These are phyloP conservation scores for Talaromyces atroroseus DNA, from an alignment of 2,329 filamentous ascomycete genomes.

Conservation along the genomic window DNA sequence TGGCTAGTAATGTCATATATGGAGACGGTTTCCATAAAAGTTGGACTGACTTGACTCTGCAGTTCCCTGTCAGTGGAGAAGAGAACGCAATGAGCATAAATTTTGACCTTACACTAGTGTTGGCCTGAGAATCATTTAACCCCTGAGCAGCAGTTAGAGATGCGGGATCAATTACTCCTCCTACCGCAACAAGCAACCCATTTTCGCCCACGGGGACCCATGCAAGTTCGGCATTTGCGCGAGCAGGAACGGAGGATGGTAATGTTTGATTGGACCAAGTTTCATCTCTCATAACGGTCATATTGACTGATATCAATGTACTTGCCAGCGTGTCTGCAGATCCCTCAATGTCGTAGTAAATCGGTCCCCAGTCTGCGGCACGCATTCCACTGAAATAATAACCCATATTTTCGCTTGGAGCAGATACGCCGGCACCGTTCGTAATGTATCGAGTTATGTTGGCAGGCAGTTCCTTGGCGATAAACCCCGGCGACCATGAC, in stretches of 20 bases:
- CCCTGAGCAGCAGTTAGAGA: conserved; percentile 12
- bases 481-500: conserved; percentile 43
- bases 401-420: conserved; percentile 64
- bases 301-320: conserved; percentile 57
- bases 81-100: background rate
- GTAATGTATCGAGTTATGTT: conserved; percentile 58
- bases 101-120: conserved; percentile 18
- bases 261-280: conserved; percentile 56
- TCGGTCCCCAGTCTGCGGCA: conserved; percentile 46
- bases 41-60: conserved; percentile 22
- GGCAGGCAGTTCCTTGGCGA: conserved; percentile 36
- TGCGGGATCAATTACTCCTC: conserved; percentile 30
- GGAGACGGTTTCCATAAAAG: conserved; percentile 34
- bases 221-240: conserved; percentile 61
- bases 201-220: conserved; percentile 48
- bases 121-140: conserved; percentile 13
- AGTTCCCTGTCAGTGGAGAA: background rate
- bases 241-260: conserved; percentile 45
- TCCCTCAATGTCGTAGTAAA: conserved; percentile 35
- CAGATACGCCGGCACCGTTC: conserved; percentile 58
- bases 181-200: conserved; percentile 36
- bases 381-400: conserved; percentile 66
- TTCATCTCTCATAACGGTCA: conserved; percentile 47
- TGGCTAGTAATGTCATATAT: conserved; percentile 33
- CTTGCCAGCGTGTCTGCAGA: conserved; percentile 44